These are phyloP conservation scores for Dendrobium nobile DNA, from an alignment of 106 monocot genomes.

Conservation along the genomic window DNA sequence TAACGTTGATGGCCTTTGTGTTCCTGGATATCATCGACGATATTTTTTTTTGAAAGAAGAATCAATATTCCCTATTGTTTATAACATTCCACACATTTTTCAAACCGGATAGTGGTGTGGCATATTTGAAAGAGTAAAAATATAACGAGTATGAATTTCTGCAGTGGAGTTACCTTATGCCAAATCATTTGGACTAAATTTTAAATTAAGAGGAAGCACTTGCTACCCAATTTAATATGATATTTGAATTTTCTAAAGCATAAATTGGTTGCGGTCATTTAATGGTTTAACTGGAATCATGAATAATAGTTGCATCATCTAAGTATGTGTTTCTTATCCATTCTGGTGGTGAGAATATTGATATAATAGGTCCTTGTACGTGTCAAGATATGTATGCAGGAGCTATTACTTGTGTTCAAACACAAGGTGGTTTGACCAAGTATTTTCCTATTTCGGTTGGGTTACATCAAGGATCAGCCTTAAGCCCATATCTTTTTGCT, in stretches of 20 bases:
- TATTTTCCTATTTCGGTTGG: no score
- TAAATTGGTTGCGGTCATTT: neutral
- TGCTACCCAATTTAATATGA: neutral
- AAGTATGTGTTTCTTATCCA: no score
- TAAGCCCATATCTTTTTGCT: no score
- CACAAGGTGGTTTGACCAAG: no score
- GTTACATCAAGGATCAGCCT: no score
- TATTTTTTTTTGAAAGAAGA: neutral
- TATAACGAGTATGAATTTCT: neutral
- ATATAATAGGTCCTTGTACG: no score
- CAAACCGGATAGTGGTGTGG: neutral
- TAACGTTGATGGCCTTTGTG: neutral
- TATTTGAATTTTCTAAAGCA: neutral
- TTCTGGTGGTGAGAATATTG: no score
- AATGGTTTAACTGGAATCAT: neutral
- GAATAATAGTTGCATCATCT: neutral
- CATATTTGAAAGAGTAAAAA: neutral
- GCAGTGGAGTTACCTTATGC: neutral
- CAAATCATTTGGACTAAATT: neutral
- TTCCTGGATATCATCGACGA: neutral
- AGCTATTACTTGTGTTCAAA: no score
- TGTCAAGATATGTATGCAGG: no score
- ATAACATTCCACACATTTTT: neutral
- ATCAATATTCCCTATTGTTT: neutral
- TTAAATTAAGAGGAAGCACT: neutral